Evolutionary conservation across 192 early-diverging fungal species (phyloP).

Genomic region (Backusella tuberculispora): DNA sequence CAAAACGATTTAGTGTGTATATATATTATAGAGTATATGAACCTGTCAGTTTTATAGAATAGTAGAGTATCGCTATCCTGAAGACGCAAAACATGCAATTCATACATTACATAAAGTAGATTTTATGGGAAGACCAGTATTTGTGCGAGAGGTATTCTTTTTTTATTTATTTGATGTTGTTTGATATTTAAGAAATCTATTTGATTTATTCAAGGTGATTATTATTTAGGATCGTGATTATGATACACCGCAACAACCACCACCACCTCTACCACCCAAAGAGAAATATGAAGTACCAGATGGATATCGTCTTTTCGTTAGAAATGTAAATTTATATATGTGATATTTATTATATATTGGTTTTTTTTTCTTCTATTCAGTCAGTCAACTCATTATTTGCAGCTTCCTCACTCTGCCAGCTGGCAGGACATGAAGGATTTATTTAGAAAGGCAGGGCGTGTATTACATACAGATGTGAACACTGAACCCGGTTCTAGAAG

Average conservation of each 20-base stretch:
- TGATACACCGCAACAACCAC: conserved; percentile 42
- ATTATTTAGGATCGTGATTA: conserved; percentile 62
- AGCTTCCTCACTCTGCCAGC: conserved; percentile 78
- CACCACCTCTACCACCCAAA: conserved; percentile 31
- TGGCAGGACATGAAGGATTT: conserved; percentile 91
- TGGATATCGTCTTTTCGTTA: conserved; percentile 63
- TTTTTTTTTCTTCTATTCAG: neutral
- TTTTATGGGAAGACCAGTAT: conserved; percentile 74
- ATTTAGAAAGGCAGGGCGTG: conserved; percentile 72
- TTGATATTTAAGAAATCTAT: too few relatives aligned
- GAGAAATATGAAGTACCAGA: conserved; percentile 34
- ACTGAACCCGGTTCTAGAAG: conserved; percentile 57
- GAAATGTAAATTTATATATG: conserved; percentile 56
- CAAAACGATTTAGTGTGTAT: neutral
- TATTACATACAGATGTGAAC: conserved; percentile 72
- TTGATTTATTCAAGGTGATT: neutral
- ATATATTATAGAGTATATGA: neutral
- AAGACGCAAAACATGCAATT: conserved; percentile 80
- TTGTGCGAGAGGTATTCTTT: conserved; percentile 72
- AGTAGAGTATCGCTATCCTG: conserved; percentile 75
- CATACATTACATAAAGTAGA: conserved; percentile 64
- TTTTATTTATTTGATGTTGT: too few relatives aligned
- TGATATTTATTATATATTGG: neutral
- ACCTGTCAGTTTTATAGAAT: conserved; percentile 53
- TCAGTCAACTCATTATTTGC: neutral